Evolutionary conservation across 805 yeast genomes (phyloP), one percentile per base, ranked within the genome.

Genomic region (Metschnikowia amazonensis): DNA sequence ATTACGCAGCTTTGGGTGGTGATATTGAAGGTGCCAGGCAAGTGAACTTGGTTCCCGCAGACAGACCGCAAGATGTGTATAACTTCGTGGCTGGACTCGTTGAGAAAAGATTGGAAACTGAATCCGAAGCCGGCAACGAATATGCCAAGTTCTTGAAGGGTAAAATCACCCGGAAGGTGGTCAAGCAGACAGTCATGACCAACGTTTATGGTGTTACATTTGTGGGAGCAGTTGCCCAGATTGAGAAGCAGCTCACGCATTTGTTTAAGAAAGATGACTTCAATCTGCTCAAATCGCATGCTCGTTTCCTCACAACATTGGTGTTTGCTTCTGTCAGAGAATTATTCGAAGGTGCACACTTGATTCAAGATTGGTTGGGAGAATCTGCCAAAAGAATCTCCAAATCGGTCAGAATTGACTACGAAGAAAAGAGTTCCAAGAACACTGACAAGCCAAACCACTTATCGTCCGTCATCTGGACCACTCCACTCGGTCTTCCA

Each of bases 111-210:
- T 72, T 86, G 41, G 75, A 77, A 36, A 61, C 63, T 10, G 86
- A 79, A 31, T 80, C 79, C 5, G 77, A 63, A 9, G 65, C 67
- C 2, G 86, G 82, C 8, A 73, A 77, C 49, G 75, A 74, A 45
- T 64, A 66, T 45, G 92, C 90, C 1, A 46, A 59, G n/a, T 62
- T 69, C 28, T 66, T 86, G 33, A 70, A 76, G 46, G 86, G 82
- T 42, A 76, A 81, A 48, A 78, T 92, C 46, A 77, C 83, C 16
- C 78, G 99, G 57, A 92, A 92, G 61, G 84, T 94, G 37, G 96
- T 94, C 30, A 92, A 92, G 62, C 99, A 92, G 63, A 89, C 99
- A 0, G 98, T 92, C 21, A 92, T 92, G 99, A 92, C 99, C 0
- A 90, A 89, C 59, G 99, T 92, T 30, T 92, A 92, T 62, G 99